phyloP scores from a whole-genome alignment of 805 yeast genomes.

The Monosporozyma aquatica region DNA sequence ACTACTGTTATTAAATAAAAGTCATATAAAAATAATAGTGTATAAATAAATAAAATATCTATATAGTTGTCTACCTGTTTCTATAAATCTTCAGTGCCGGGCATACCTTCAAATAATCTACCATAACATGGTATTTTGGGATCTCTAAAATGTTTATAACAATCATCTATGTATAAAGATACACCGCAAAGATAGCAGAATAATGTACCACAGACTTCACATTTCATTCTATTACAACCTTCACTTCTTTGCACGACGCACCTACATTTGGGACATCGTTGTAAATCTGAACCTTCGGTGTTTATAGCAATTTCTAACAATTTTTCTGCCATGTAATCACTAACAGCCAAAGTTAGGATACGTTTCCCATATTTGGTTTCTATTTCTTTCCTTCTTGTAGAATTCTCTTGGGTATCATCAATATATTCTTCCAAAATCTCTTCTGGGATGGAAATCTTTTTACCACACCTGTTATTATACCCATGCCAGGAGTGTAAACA shows the following conservation, averaged over 20 bases:
- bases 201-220: conserved; percentile 38
- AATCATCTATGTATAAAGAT: conserved; percentile 32
- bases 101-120: conserved; percentile 44
- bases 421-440: conserved; percentile 33
- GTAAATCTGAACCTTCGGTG: conserved; percentile 35
- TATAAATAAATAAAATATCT: no score
- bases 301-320: conserved; percentile 37
- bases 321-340: conserved; percentile 39
- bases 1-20: no score
- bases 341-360: conserved; percentile 34
- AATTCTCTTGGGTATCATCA: conserved; percentile 20
- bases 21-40: no score
- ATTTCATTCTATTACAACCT: conserved; percentile 59
- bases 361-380: conserved; percentile 39
- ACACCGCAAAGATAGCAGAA: conserved; percentile 52
- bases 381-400: conserved; percentile 28
- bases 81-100: conserved; percentile 21
- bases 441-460: conserved; percentile 24
- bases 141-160: conserved; percentile 46
- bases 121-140: conserved; percentile 38
- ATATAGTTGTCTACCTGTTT: no score
- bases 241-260: conserved; percentile 44
- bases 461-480: conserved; percentile 37
- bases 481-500: conserved; percentile 61
- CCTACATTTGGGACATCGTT: conserved; percentile 45